These are phyloP conservation scores for Talaromyces islandicus DNA, from an alignment of 2,329 filamentous ascomycete species.

Conservation along the genomic window DNA sequence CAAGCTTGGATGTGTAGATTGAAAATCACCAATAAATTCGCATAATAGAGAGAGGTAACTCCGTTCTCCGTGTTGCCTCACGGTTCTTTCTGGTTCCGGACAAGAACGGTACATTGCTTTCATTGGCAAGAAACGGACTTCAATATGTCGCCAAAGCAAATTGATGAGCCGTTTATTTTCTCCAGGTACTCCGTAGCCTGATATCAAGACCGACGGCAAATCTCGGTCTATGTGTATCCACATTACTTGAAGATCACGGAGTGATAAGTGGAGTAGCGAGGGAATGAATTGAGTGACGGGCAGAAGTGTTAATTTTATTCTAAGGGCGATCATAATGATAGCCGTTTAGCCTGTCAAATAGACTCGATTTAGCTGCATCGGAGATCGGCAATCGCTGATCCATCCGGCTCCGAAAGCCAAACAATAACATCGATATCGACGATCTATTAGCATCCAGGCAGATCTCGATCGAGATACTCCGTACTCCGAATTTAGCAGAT, in stretches of 20 bases:
- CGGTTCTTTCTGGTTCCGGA: neutral
- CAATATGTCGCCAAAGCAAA: neutral
- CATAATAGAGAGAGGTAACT: neutral
- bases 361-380: neutral
- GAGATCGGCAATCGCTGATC: neutral
- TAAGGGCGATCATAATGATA: neutral
- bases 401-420: neutral
- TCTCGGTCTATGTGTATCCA: neutral
- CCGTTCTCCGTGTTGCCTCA: neutral
- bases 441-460: neutral
- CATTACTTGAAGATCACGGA: neutral
- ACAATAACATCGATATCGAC: neutral
- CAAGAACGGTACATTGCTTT: neutral
- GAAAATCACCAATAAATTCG: neutral
- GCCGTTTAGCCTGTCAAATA: neutral
- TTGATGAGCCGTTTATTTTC: neutral
- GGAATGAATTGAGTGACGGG: neutral
- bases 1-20: neutral
- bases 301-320: neutral
- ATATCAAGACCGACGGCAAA: neutral
- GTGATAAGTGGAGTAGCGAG: neutral
- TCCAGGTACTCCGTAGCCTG: neutral
- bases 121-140: neutral
- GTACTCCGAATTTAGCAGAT: neutral
- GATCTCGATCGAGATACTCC: neutral